phyloP scores from a whole-genome alignment of 495 filamentous ascomycete genomes.

The Lepraria neglecta region DNA sequence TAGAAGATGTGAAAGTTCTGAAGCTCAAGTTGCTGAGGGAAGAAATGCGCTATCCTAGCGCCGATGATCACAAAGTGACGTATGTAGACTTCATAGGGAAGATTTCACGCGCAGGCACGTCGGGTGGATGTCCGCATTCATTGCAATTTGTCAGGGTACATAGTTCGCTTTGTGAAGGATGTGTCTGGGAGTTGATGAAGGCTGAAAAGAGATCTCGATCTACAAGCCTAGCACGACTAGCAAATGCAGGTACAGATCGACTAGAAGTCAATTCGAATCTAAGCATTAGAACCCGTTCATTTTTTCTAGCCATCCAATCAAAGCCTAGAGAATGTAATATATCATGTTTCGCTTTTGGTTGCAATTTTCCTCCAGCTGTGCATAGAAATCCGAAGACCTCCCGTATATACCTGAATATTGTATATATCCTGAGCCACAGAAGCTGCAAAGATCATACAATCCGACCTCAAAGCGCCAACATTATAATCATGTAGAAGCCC shows the following conservation, averaged over 20 bases:
- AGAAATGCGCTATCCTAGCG: conserved; percentile 18
- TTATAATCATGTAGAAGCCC: not conserved
- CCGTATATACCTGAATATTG: not conserved
- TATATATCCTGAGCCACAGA: not conserved
- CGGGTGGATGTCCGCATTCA: too few relatives aligned
- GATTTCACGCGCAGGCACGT: too few relatives aligned
- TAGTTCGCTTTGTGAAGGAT: not conserved
- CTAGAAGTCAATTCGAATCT: not conserved
- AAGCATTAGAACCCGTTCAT: too few relatives aligned
- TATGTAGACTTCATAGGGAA: not conserved
- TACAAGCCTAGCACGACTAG: not conserved
- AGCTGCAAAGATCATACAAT: not conserved
- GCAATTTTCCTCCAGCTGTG: not conserved
- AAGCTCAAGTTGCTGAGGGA: not conserved
- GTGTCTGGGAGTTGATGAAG: not conserved
- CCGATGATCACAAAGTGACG: conserved; percentile 2
- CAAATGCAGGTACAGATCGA: not conserved
- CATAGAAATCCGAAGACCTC: not conserved
- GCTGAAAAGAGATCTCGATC: not conserved
- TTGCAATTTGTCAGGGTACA: not conserved
- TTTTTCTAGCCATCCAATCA: not conserved
- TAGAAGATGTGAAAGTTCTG: not conserved
- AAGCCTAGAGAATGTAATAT: not conserved
- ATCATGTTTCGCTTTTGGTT: not conserved
- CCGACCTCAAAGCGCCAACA: not conserved